Evolutionary conservation across 441 rosid species (phyloP).

Genomic region (Pelargonium citronellum): DNA sequence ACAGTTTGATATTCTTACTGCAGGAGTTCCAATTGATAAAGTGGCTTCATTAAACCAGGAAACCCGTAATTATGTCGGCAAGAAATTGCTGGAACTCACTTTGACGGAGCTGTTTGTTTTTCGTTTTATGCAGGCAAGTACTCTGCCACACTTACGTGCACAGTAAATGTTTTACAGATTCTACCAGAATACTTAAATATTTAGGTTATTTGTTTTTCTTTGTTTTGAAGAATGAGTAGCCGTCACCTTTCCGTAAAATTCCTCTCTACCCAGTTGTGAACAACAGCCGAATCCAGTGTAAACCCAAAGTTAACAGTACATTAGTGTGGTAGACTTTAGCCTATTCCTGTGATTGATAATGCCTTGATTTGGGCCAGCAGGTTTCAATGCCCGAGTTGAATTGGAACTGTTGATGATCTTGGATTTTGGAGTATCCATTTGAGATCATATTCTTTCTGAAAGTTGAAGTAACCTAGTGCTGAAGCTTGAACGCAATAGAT

Average conservation of each 20-base stretch:
- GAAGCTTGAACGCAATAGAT: too few species aligned
- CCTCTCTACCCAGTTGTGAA: not conserved
- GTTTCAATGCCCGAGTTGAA: not conserved
- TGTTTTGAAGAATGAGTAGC: not conserved
- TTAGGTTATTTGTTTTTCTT: not conserved
- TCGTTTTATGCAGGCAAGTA: conserved; percentile 78
- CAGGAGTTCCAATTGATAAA: conserved; percentile 89
- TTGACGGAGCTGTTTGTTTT: conserved; percentile 75
- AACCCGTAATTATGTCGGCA: conserved; percentile 72
- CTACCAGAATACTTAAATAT: not conserved
- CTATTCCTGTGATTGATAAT: not conserved
- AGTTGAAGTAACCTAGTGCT: too few species aligned
- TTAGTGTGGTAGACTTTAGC: not conserved
- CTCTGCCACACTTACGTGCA: not conserved
- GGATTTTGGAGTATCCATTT: too few species aligned
- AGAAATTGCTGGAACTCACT: conserved; percentile 76
- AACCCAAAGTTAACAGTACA: not conserved
- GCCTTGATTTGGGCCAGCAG: not conserved
- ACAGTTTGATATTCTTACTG: not conserved
- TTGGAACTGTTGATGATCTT: too few species aligned
- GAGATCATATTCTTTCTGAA: too few species aligned
- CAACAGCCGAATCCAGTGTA: not conserved
- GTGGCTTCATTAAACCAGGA: conserved; percentile 70
- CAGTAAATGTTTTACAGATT: not conserved
- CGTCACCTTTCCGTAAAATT: not conserved